phyloP scores from a whole-genome alignment of 768 basidiomycete genomes.

The Zangia roseola region DNA sequence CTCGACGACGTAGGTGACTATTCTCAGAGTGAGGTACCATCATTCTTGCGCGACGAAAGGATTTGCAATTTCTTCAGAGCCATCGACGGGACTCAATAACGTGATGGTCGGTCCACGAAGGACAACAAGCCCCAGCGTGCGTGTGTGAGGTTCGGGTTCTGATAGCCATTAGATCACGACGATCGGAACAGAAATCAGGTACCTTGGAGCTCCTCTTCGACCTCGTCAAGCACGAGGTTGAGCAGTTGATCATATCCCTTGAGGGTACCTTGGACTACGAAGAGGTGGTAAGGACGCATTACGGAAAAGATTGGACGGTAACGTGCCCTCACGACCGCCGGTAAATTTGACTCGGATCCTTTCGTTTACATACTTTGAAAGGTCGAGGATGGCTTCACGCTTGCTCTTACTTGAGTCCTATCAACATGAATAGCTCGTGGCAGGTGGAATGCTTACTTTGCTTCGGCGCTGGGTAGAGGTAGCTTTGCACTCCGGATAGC shows the following conservation, averaged over 20 bases:
- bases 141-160: constrained; percentile 66
- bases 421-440: constrained; percentile 24
- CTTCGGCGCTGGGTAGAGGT: constrained; percentile 15
- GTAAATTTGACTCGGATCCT: constrained; percentile 95
- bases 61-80: constrained; percentile 91
- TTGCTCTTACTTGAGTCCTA: constrained; percentile 43
- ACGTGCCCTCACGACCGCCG: constrained; percentile 90
- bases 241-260: constrained; percentile 97
- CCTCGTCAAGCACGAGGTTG: constrained; percentile 96
- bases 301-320: neutral
- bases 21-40: neutral
- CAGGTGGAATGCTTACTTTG: constrained; percentile 24
- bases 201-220: constrained; percentile 81
- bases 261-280: constrained; percentile 80
- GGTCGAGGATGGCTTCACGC: constrained; percentile 92
- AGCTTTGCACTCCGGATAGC: constrained; percentile 23
- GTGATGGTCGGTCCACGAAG: constrained; percentile 94
- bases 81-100: constrained; percentile 91
- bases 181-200: constrained; percentile 20
- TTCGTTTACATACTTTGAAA: constrained; percentile 91
- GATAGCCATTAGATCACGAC: constrained; percentile 16
- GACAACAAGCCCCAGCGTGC: constrained; percentile 80
- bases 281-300: neutral
- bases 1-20: too few relatives aligned
- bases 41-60: constrained; percentile 77